Evolutionary conservation across 208 protist species (phyloP), one percentile per base, ranked within the genome.

Genomic region (Acanthamoeba culbertsoni): DNA sequence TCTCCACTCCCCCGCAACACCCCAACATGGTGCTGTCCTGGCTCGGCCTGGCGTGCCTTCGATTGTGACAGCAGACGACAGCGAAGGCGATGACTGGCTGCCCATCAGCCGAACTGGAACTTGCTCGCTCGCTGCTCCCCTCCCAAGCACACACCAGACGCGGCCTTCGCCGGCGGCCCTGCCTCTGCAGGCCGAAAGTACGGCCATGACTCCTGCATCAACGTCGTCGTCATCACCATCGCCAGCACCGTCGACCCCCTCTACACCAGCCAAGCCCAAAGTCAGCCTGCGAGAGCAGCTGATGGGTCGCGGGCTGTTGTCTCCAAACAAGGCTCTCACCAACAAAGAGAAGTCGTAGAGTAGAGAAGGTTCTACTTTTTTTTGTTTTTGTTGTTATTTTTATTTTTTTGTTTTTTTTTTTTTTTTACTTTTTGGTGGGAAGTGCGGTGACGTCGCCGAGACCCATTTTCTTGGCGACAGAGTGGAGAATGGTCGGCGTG

Each of bases 271-370:
- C 71, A 79, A 79, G 71, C 71, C 71, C 71, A 79, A 79, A n/a
- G 71, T 79, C 23, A 79, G 71, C n/a, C 42, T 79, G 40, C 71
- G 71, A 23, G 71, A 79, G 71, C 71, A 79, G 71, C 42, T 79
- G 40, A 12, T 79, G 71, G 71, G 71, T 35, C 42, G 35, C 14
- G 71, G 71, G 40, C 40, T 79, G 18, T 42, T 79, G 10, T 53
- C 71, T 23, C 71, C 71, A 33, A 79, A 79, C 23, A 79, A 79
- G 40, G 2, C 62, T 33, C 62, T 71, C 59, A n/a, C n/a, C n/a
- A n/a, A n/a, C n/a, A n/a, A n/a, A n/a, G n/a, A n/a, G n/a, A n/a
- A n/a, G n/a, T n/a, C n/a, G n/a, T n/a, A n/a, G n/a, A n/a, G n/a
- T n/a, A n/a, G n/a, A n/a, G n/a, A n/a, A n/a, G n/a, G n/a, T n/a